Evolutionary conservation across 768 basidiomycete species (phyloP), one percentile per base, ranked within the genome.

Genomic region (Coprinopsis strossmayeri): DNA sequence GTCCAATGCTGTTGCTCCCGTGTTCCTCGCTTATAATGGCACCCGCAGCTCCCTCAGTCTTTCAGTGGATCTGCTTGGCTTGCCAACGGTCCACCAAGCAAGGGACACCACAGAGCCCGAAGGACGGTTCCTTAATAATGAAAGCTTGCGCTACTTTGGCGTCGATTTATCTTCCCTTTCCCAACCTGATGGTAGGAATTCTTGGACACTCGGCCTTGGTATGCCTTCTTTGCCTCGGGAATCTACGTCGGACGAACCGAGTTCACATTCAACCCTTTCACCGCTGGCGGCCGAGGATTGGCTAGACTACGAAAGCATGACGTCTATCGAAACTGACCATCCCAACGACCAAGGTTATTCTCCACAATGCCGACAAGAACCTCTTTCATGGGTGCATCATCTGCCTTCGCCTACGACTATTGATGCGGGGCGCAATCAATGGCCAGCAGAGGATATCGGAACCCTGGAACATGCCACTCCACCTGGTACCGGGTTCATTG

Each of bases 191-290:
- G 62, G 61, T 15, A 52, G 59, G 39, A 53, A 58, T 40, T 55
- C 65, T 2, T 64, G 65, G 65, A 64, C 65, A 4, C 59, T 64
- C 38, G 59, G 60, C 4, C 51, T 64, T 34, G 50, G 50, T n/a
- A 27, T 27, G 7, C 32, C 50, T 7, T 32, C 50, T 3, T 18
- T 51, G 2, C 34, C 45, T 18, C 45, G 35, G 10, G 37, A 40
- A 1, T 42, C 48, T 20, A 44, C 49, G 5, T 42, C 42, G 15
- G 49, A 44, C 25, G 41, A 45, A 13, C 34, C 49, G 9, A 43
- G 43, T 27, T 34, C 39, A 10, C 15, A 42, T 5, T 25, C 49
- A 15, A 50, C 49, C 23, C 43, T 50, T 17, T 42, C 40, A 7
- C 40, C 40, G 9, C 17, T 42, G 40, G 40, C 40, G 9, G 40